Conservation (phyloP, 1,284 basidiomycete species). For the Cronartium quercuum region DNA sequence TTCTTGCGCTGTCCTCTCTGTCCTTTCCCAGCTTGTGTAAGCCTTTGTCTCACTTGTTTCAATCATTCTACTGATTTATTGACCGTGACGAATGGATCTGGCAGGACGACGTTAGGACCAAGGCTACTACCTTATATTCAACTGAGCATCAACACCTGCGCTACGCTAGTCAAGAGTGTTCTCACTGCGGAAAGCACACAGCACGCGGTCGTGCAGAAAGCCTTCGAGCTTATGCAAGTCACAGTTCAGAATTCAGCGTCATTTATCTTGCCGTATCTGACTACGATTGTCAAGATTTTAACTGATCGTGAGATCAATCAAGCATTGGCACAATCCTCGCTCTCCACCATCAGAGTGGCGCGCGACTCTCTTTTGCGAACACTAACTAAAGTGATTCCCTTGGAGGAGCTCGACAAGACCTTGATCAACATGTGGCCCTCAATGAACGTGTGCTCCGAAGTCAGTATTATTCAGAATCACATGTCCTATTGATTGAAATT, state of each 20-base stretch:
- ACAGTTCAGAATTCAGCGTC: conserved; percentile 22
- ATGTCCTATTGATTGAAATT: too few species aligned
- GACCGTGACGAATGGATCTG: not conserved
- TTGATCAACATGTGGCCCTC: conserved; percentile 18
- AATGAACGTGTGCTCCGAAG: conserved; percentile 2
- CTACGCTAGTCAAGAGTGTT: not conserved
- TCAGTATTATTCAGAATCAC: conserved; percentile 1
- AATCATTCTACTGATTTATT: not conserved
- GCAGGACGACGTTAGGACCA: conserved; percentile 18
- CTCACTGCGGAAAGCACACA: not conserved
- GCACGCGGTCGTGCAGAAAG: not conserved
- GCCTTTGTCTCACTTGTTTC: not conserved
- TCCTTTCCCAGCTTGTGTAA: conserved; percentile 24
- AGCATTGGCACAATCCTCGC: not conserved
- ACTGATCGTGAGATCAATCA: conserved; percentile 15
- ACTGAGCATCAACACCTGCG: conserved; percentile 18
- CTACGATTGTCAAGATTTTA: conserved; percentile 5
- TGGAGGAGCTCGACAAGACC: conserved; percentile 7
- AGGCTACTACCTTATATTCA: conserved; percentile 19
- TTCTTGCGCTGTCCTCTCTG: conserved; percentile 6
- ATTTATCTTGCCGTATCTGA: conserved; percentile 18
- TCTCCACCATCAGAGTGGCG: not conserved
- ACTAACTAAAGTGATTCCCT: conserved; percentile 30
- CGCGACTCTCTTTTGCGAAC: conserved; percentile 17
- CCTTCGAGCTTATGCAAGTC: conserved; percentile 22